Evolutionary conservation across 805 yeast species (phyloP), one percentile per base, ranked within the genome.

Genomic region (Wickerhamomyces canadensis): DNA sequence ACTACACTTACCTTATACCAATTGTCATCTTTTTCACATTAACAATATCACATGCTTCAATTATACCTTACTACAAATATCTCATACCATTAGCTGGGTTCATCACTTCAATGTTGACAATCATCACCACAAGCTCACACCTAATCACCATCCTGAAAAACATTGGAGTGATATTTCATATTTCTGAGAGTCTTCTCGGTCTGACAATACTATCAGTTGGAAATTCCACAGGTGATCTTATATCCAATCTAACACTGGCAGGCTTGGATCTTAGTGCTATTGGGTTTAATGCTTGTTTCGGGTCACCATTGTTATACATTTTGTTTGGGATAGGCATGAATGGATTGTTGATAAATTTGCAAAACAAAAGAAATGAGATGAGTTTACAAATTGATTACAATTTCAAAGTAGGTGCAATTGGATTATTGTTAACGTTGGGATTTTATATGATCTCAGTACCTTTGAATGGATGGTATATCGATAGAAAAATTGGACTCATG

Each of bases 201-300:
- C 62, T 88, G 10, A 91, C 98, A 0, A 69, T 91, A 0, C 84
- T 91, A 58, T 96, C 98, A 0, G 62, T 91, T 41, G 98, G 98
- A 5, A 93, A 91, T 57, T 89, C 96, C 1, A 64, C 84, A 6
- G 97, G 98, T 6, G 98, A 91, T 54, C 64, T 89, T 33, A 78
- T 89, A 1, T 82, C 96, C 0, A 87, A 91, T 48, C 57, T 82
- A 25, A 82, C 94, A 0, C 75, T 91, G 19, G 88, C 95, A 0
- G 66, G 66, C 40, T 73, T 85, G 70, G 96, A 95, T 0, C 79
- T 76, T 62, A 85, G 95, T 0, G 70, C 83, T 32, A 84, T 91
- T 84, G 97, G 97, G 0, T 66, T 93, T n/a, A 84, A 93, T 21
- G 96, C 97, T 0, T 89, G 98, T 53, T 83, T 89, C 57, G 98